Base-by-base conservation (phyloP, 768 basidiomycete genomes). In the Pleurotus giganteus region DNA sequence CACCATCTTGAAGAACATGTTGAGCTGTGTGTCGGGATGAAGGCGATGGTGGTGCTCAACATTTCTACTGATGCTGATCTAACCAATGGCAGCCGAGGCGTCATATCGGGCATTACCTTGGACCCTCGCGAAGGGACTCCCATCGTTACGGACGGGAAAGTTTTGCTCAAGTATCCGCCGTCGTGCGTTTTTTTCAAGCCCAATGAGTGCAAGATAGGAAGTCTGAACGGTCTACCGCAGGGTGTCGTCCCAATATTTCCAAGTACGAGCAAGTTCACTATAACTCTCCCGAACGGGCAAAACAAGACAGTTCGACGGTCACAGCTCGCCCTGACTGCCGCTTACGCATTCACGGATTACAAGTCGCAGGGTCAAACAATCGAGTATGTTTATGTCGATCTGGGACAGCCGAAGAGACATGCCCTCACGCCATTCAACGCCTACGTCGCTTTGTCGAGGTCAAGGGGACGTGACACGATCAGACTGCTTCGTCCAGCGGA, bases 281-380 rank as follows among this genome's bases (percentile, higher is more conserved):
- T 62, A 4, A 43, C 11, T 17, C 13, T 34, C 7, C 32, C 8
- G 8, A 8, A 7, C 15, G 32, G 32, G 15, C 32, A 34, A 15
- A 34, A 59, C 43, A 45, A 36, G 13, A 63, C 50, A 0, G 58
- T 72, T 0, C 56, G 9, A 6, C 47, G 69, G 4, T 13, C 43
- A 2, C 73, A 76, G 53, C 59, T 66, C 9, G 59, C 72, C 0
- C 45, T 78, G 1, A 71, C 67, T 15, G 54, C 64, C 0, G 73
- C 73, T 23, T 77, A 75, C 49, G 69, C 71, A 1, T 77, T 78
- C 60, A 76, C 73, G 0, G 74, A 76, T 57, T 77, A 75, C 53
- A 45, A 66, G 26, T 60, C 70, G 2, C 76, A 79, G 58, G 77
- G 75, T 0, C 75, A 78, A 56, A 78, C 75, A 1, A 64, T 79